Conservation (phyloP, 805 yeast species). For the Cyberlindnera japonica region DNA sequence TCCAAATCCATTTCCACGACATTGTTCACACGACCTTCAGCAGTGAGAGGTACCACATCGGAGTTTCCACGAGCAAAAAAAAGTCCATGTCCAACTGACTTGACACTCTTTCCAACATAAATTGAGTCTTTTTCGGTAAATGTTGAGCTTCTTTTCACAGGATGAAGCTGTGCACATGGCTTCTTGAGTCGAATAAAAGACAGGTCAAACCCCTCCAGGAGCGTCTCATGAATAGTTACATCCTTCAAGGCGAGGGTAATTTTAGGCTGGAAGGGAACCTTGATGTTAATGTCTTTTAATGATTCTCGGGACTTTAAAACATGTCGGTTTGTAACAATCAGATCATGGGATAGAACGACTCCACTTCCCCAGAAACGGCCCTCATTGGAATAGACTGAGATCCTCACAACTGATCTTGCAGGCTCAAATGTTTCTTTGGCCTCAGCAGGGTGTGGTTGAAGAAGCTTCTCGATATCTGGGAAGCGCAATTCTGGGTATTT, state of each 20-base stretch:
- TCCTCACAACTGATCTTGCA: conserved; percentile 22
- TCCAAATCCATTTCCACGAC: conserved; percentile 16
- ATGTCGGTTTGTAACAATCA: conserved; percentile 27
- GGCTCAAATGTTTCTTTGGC: conserved; percentile 11
- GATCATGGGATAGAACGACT: conserved; percentile 15
- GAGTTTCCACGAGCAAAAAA: conserved; percentile 13
- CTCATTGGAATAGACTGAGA: conserved; percentile 17
- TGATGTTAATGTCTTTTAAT: conserved; percentile 13
- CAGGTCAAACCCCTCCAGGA: conserved; percentile 27
- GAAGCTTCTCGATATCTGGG: neutral
- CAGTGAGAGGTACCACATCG: conserved; percentile 19
- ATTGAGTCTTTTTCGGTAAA: conserved; percentile 8
- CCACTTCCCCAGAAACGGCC: conserved; percentile 31
- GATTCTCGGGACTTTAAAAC: conserved; percentile 20
- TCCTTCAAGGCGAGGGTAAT: conserved; percentile 9
- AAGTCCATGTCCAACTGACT: conserved; percentile 27
- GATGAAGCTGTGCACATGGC: conserved; percentile 6
- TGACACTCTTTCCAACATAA: conserved; percentile 17
- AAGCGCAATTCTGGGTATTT: conserved; percentile 7
- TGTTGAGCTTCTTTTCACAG: conserved; percentile 12
- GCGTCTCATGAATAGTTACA: conserved; percentile 14
- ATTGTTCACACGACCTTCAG: conserved; percentile 23
- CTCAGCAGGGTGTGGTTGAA: neutral
- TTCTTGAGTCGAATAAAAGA: conserved; percentile 21
- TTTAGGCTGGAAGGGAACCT: conserved; percentile 9